Percentiles rank a stretch among this genome's conserved stretches.
These are phyloP conservation scores for Dothideomycetidae sp. DNA, from an alignment of 2,329 filamentous ascomycete genomes.

Conservation along the genomic window DNA sequence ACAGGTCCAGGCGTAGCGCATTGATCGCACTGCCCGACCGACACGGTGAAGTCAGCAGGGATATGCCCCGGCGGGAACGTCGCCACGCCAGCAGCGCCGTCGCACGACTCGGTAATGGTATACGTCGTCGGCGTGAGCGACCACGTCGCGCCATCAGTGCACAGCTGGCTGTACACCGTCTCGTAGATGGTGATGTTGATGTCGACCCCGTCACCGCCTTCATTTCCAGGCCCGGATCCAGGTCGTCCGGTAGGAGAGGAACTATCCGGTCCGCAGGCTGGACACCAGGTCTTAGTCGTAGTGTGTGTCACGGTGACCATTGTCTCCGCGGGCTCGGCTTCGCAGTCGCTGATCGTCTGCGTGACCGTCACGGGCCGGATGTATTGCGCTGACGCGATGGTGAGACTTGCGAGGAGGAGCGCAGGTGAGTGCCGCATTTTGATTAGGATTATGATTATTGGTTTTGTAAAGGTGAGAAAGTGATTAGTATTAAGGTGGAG, in stretches of 20 bases:
- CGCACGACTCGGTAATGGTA: slow-evolving; percentile 26
- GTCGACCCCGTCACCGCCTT: not conserved
- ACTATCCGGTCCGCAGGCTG: slow-evolving; percentile 18
- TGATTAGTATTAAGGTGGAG: not conserved
- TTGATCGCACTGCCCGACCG: slow-evolving; percentile 20
- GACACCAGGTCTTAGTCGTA: slow-evolving; percentile 25
- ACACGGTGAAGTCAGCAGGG: slow-evolving; percentile 23
- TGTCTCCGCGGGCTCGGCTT: slow-evolving; percentile 17
- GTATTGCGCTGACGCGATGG: slow-evolving; percentile 1
- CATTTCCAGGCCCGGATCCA: slow-evolving; percentile 12
- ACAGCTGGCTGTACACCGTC: slow-evolving; percentile 22
- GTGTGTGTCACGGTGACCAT: slow-evolving; percentile 24
- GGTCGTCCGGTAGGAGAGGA: slow-evolving; percentile 4
- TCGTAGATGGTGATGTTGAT: slow-evolving; percentile 22
- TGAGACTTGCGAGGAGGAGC: not conserved
- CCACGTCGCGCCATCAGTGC: slow-evolving; percentile 19
- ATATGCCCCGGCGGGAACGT: slow-evolving; percentile 23
- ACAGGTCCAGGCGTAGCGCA: slow-evolving; percentile 19
- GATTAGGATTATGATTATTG: not conserved
- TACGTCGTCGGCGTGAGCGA: slow-evolving; percentile 19
- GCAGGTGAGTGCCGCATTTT: not conserved
- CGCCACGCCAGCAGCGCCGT: slow-evolving; percentile 20
- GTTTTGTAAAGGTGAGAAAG: not conserved
- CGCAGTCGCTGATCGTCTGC: slow-evolving; percentile 22
- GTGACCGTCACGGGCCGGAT: slow-evolving; percentile 17